Base-by-base conservation (phyloP, 495 filamentous ascomycete genomes). In the Glarea lozoyensis region DNA sequence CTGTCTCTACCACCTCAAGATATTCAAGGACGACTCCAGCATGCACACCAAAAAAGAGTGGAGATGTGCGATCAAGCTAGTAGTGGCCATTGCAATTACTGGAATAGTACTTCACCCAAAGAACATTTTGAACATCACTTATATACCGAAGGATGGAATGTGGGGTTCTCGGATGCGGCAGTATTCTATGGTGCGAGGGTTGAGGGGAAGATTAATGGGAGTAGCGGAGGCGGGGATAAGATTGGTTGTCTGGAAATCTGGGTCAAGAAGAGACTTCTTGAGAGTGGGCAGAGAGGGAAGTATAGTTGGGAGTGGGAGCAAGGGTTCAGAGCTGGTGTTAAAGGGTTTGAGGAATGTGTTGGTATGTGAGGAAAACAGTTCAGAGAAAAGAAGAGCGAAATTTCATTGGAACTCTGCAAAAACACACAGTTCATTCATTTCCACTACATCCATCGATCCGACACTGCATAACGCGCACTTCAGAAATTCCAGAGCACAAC, bases 171-270 rank as follows among this genome's bases (percentile, higher is more conserved):
- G 1, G 75, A 79, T 60, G 71, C 70, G 0, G 29, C 53, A 23
- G 49, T 23, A 1, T 79, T 78, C 54, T 75, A 69, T 46, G 49
- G 48, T 18, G 59, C 56, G 47, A 53, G 62, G 29, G 21, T 20
- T 24, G 37, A 46, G 9, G 45, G 37, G 33, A 30, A 11, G 22
- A 31, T 37, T 40, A 58, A 25, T 1, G 23, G 31, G 15, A 46
- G 17, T n/a, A 41, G 42, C 16, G 32, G 47, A 1, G 64, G 66
- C 2, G 67, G 49, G 12, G 71, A 73, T 45, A 69, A 60, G 49
- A 73, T 78, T 58, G 73, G 73, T 17, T 62, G 59, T 43, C 38
- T 74, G 35, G 72, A 77, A 37, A 37, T 72, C 23, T 78, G 75
- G 75, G 52, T 65, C 20, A 45, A 62, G 49, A 76, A 76, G 64